Evolutionary conservation across 768 basidiomycete species (phyloP).

Genomic region (Lentinula boryana): DNA sequence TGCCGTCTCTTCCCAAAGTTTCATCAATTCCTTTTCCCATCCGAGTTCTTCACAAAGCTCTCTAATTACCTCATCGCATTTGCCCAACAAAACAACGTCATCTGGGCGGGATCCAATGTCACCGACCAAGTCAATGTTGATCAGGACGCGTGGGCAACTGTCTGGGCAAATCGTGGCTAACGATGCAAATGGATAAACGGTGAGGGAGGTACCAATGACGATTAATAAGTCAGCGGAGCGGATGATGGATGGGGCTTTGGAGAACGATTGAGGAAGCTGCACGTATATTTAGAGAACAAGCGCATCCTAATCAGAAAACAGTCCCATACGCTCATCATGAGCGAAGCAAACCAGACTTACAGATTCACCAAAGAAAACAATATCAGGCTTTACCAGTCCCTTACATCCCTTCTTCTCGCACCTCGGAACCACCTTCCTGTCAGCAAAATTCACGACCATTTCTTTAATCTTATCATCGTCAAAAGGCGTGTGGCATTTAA

Average conservation of each 20-base stretch:
- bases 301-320: too few relatives aligned
- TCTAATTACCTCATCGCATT: slow-evolving; percentile 64
- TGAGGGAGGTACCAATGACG: slow-evolving; percentile 86
- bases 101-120: slow-evolving; percentile 45
- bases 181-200: slow-evolving; percentile 82
- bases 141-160: slow-evolving; percentile 73
- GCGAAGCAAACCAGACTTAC: slow-evolving; percentile 31
- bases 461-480: slow-evolving; percentile 64
- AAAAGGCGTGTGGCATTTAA: slow-evolving; percentile 58
- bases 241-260: slow-evolving; percentile 70
- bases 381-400: slow-evolving; percentile 88
- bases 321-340: not conserved
- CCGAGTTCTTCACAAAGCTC: slow-evolving; percentile 63
- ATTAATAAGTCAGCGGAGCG: slow-evolving; percentile 79
- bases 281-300: not conserved
- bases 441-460: slow-evolving; percentile 33
- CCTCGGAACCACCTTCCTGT: slow-evolving; percentile 53
- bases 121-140: slow-evolving; percentile 84
- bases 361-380: slow-evolving; percentile 87
- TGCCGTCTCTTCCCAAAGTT: slow-evolving; percentile 47
- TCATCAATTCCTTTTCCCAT: slow-evolving; percentile 62
- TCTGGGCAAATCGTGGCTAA: slow-evolving; percentile 53
- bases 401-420: slow-evolving; percentile 52
- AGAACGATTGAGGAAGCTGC: slow-evolving; percentile 56
- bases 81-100: slow-evolving; percentile 61